A percentile compares a stretch with the other conserved stretches of the same genome.
These are phyloP conservation scores for Globisporangium barbulae DNA, from an alignment of 352 stramenopile species.

Conservation along the genomic window DNA sequence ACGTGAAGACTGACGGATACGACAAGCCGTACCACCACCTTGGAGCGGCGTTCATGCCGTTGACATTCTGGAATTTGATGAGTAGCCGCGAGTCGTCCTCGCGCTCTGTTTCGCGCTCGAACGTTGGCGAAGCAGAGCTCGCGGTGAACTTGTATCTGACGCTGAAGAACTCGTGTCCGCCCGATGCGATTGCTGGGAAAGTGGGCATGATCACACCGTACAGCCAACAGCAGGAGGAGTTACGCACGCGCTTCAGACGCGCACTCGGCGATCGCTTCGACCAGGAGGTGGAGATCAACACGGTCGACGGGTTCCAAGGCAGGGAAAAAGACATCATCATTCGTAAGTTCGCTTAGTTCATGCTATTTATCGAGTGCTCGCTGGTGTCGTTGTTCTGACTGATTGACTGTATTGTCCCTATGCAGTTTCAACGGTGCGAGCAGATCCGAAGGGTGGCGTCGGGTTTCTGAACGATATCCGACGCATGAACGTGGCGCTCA, in stretches of 20 bases:
- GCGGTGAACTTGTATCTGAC: slow-evolving; percentile 87
- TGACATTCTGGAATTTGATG: slow-evolving; percentile 87
- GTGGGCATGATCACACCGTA: slow-evolving; percentile 90
- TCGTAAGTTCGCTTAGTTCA: slow-evolving; percentile 34
- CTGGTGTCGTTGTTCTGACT: neutral
- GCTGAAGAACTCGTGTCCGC: slow-evolving; percentile 79
- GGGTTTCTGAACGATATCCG: slow-evolving; percentile 89
- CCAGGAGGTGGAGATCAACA: slow-evolving; percentile 90
- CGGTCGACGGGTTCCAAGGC: slow-evolving; percentile 91
- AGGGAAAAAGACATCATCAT: slow-evolving; percentile 92
- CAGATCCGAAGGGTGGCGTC: slow-evolving; percentile 74
- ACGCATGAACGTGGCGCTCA: slow-evolving; percentile 88
- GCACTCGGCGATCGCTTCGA: slow-evolving; percentile 67
- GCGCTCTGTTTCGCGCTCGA: slow-evolving; percentile 78
- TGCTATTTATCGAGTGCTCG: neutral
- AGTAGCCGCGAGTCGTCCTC: slow-evolving; percentile 67
- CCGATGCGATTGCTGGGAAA: slow-evolving; percentile 69
- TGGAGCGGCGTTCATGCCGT: slow-evolving; percentile 63
- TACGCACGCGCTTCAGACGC: slow-evolving; percentile 52
- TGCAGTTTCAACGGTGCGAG: slow-evolving; percentile 84
- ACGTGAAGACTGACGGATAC: slow-evolving; percentile 63
- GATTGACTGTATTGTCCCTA: neutral
- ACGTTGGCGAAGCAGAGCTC: slow-evolving; percentile 77
- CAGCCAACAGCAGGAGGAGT: slow-evolving; percentile 88
- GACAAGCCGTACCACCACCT: slow-evolving; percentile 78